Evolutionary conservation across 768 basidiomycete species (phyloP), one percentile per base, ranked within the genome.

Genomic region (Cyathus striatus): DNA sequence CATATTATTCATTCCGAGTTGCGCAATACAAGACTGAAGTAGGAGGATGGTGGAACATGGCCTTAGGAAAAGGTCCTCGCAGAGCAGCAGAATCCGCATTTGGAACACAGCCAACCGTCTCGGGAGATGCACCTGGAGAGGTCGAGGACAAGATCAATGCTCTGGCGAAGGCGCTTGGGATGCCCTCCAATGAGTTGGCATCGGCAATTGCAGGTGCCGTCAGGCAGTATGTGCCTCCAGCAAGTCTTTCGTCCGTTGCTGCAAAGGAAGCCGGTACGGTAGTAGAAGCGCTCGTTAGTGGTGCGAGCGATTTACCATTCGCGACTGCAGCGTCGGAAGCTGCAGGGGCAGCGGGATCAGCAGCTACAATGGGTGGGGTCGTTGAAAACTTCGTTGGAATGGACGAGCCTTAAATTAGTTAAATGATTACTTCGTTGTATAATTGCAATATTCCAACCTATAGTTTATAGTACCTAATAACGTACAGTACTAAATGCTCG

Each of bases 171-270:
- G 78, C 73, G 23, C 64, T 88, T 23, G 86, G 83, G 1, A 73
- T 87, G 52, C 72, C 77, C 0, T 67, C 79, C 13, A 61, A 65
- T 30, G 78, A 83, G 26, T 63, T 88, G 1, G 83, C 85, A 2
- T 68, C 65, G 14, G 86, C 83, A 1, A 78, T 87, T 38, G 80
- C 79, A 0, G 69, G 64, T 38, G 81, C 77, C 0, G 77, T 83
- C 23, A 69, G 70, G 48, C 67, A 78, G 23, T 59, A 79, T 47
- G 74, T 85, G 7, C 80, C 83, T 1, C 73, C 76, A 7, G 79
- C 77, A 5, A 80, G 75, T 26, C 56, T 85, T 40, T 74, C 78
- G 6, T 79, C 76, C 1, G 60, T 83, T 4, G 70, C 72, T 1
- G 70, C 68, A 23, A 63, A 64, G 39, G 73, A 75, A 53, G 76